Evolutionary conservation across 2,329 filamentous ascomycete genomes (phyloP), one percentile per base, ranked within the genome.

Genomic region (Diaporthe humulicola): DNA sequence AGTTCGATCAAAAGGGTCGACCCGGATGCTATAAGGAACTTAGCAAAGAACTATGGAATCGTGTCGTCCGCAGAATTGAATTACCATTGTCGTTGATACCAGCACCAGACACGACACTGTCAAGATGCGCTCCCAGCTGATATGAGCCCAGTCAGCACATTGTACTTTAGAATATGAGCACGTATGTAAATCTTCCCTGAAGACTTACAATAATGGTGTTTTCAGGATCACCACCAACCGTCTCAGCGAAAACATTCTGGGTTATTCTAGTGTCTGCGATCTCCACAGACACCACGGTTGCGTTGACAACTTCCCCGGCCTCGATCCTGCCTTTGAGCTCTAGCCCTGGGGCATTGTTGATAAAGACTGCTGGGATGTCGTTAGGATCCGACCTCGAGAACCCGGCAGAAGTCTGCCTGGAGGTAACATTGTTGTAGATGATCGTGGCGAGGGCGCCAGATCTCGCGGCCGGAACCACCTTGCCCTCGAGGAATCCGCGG

Each of bases 61-160:
- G 12, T 6, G 25, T 54, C 5, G 22, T 17, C 12, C 12, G 33
- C 28, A 25, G 25, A 1, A 4, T 45, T 22, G 9, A 22, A 19
- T 64, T 42, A 15, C 86, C 86, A 69, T 88, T 85, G 60, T 87
- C 86, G 70, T 88, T 87, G 75, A 87, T 84, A 5, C 86, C 86
- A 0, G 86, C 83, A 0, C 86, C 86, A 14, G 82, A 83, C 28
- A 84, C 81, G 2, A 87, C 86, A 0, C 82, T 84, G 78, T 87
- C 86, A 1, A 86, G 81, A 74, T 87, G 86, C 0, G 84, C 86
- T 30, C 86, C 85, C 14, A 67, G 45, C 61, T 69, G 33, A 22
- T 12, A 25, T 14, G 7, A 10, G 8, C 45, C 22, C 7, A 36
- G 22, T 67, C n/a, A 52, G 42, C 61, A 3, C 1, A 25, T 6